phyloP scores from a whole-genome alignment of 345 rosid genomes.

The Populus davidiana region DNA sequence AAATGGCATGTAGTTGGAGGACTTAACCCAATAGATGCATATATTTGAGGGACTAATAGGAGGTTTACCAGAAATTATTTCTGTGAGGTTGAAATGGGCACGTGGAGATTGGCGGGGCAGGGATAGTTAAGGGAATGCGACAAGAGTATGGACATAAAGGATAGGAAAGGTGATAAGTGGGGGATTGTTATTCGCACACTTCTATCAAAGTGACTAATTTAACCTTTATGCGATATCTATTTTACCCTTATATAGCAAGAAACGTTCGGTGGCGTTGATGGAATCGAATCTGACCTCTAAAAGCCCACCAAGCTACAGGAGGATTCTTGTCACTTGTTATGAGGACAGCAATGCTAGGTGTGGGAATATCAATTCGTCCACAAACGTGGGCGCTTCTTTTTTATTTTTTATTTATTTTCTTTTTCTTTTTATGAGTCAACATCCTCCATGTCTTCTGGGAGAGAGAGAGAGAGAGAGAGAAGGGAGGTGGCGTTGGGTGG shows the following conservation, averaged over 20 bases:
- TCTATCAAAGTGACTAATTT: not conserved
- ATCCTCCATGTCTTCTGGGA: too few relatives aligned
- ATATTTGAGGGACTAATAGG: not conserved
- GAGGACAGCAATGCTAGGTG: too few relatives aligned
- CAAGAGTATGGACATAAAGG: too few relatives aligned
- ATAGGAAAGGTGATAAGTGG: not conserved
- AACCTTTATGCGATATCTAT: not conserved
- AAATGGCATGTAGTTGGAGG: not conserved
- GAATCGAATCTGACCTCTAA: not conserved
- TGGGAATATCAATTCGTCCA: too few relatives aligned
- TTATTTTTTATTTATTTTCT: too few relatives aligned
- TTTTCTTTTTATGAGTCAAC: too few relatives aligned
- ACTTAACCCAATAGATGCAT: fast-evolving
- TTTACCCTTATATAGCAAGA: not conserved
- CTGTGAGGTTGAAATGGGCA: not conserved
- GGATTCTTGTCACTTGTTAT: not conserved
- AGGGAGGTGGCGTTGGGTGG: too few relatives aligned
- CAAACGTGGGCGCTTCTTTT: too few relatives aligned
- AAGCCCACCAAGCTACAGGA: not conserved
- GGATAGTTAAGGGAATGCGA: not conserved
- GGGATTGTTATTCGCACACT: not conserved
- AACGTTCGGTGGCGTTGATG: not conserved
- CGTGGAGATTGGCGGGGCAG: not conserved
- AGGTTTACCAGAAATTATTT: not conserved
- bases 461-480: too few relatives aligned